phyloP scores from a whole-genome alignment of 345 rosid genomes.

The Turnera subulata region DNA sequence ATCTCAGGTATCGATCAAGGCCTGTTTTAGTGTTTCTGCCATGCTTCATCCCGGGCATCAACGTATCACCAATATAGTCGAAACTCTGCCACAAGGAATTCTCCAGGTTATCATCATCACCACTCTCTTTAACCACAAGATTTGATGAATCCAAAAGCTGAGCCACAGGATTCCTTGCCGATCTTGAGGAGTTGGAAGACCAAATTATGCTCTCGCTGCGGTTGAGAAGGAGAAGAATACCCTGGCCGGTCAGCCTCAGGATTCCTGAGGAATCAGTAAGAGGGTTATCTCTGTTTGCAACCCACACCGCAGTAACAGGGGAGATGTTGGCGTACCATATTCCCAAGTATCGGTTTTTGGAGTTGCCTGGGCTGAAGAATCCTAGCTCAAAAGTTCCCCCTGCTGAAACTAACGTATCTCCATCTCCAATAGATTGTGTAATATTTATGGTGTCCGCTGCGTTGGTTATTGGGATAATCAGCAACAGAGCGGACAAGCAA shows the following conservation, averaged over 20 bases:
- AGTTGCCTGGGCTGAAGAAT: slow-evolving; percentile 12
- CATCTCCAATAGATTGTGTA: neutral
- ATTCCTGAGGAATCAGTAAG: slow-evolving; percentile 9
- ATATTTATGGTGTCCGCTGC: slow-evolving; percentile 1
- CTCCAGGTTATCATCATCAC: neutral
- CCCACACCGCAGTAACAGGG: slow-evolving; percentile 17
- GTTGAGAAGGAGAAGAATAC: slow-evolving; percentile 5
- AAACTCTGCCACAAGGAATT: slow-evolving; percentile 18
- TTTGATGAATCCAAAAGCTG: slow-evolving; percentile 15
- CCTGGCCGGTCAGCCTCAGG: neutral
- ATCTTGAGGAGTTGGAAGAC: slow-evolving; percentile 7
- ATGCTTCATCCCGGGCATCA: slow-evolving; percentile 11
- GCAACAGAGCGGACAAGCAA: too few species aligned
- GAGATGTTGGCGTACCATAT: slow-evolving; percentile 18
- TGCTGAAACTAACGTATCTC: slow-evolving; percentile 8
- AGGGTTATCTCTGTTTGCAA: slow-evolving; percentile 20
- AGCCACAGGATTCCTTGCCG: slow-evolving; percentile 9
- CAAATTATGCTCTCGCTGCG: slow-evolving; percentile 1
- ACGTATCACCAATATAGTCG: slow-evolving; percentile 11
- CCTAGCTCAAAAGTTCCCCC: slow-evolving; percentile 18
- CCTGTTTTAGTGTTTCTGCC: slow-evolving; percentile 6
- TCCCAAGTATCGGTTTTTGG: slow-evolving; percentile 12
- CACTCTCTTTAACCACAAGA: slow-evolving; percentile 7
- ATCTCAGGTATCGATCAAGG: slow-evolving; percentile 2
- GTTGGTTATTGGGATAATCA: neutral